phyloP scores from a whole-genome alignment of 2,329 filamentous ascomycete species.

The Aphanoascus verrucosus region DNA sequence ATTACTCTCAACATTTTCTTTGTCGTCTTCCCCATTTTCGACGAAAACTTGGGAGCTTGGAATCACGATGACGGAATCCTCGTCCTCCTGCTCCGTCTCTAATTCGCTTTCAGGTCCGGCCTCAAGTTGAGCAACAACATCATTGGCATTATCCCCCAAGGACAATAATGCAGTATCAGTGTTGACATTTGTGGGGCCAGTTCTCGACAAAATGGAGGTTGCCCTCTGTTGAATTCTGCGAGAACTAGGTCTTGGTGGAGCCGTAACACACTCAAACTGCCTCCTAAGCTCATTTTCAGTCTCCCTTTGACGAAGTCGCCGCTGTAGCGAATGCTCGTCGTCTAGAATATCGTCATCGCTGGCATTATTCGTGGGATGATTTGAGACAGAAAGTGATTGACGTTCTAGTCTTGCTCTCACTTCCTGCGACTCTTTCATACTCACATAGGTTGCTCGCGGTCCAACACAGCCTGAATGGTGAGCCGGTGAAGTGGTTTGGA shows the following conservation, averaged over 20 bases:
- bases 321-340: constrained; percentile 32
- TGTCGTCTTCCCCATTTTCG: constrained; percentile 35
- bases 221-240: constrained; percentile 12
- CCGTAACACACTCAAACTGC: constrained; percentile 29
- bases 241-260: constrained; percentile 21
- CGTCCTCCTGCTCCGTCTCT: constrained; percentile 40
- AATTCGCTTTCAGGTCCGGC: constrained; percentile 10
- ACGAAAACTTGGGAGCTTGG: constrained; percentile 23
- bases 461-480: constrained; percentile 32
- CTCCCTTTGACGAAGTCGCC: constrained; percentile 25
- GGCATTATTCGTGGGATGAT: constrained; percentile 23
- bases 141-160: not conserved
- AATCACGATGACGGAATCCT: constrained; percentile 21
- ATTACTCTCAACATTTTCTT: constrained; percentile 35
- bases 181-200: not conserved
- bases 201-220: constrained; percentile 9
- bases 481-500: constrained; percentile 22
- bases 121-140: not conserved
- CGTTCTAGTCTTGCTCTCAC: constrained; percentile 29
- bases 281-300: constrained; percentile 27
- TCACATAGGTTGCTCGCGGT: constrained; percentile 35
- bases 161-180: not conserved
- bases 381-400: constrained; percentile 27
- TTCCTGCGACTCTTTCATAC: constrained; percentile 38
- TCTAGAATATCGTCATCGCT: constrained; percentile 37